A percentile compares a stretch with the other conserved stretches of the same genome.
These are phyloP conservation scores for Rhizopus arrhizus DNA, from an alignment of 371 early-diverging fungal species.

Conservation along the genomic window DNA sequence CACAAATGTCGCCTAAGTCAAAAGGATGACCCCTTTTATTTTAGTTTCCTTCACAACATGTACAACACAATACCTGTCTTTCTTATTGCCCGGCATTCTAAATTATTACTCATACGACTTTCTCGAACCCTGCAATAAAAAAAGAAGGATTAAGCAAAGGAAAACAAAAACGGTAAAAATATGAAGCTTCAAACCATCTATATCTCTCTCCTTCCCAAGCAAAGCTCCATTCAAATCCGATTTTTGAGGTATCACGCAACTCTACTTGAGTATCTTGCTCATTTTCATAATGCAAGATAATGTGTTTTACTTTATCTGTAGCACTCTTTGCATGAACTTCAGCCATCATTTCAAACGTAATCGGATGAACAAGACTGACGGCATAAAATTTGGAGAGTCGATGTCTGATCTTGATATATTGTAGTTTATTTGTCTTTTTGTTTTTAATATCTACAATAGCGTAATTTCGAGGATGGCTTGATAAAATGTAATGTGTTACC, in stretches of 20 bases:
- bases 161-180: not conserved
- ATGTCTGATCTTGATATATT: conserved; percentile 50
- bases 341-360: conserved; percentile 42
- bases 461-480: conserved; percentile 42
- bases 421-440: conserved; percentile 36
- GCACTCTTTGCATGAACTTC: conserved; percentile 44
- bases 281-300: conserved; percentile 33
- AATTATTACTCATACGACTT: conserved; percentile 34
- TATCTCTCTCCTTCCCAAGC: conserved; percentile 47
- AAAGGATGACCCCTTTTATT: not conserved
- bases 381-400: conserved; percentile 47
- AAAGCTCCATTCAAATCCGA: conserved; percentile 54
- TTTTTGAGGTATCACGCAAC: conserved; percentile 33
- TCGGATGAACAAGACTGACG: conserved; percentile 45
- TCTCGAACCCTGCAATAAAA: conserved; percentile 38
- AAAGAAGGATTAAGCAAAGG: not conserved
- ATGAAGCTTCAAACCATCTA: conserved; percentile 33
- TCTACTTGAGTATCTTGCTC: conserved; percentile 18
- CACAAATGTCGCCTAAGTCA: conserved; percentile 40
- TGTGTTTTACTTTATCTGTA: conserved; percentile 30
- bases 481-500: conserved; percentile 40
- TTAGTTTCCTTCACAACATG: not conserved
- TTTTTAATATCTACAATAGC: conserved; percentile 44
- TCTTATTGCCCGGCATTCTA: conserved; percentile 44
- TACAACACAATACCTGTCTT: conserved; percentile 27